Evolutionary conservation across 345 rosid genomes (phyloP).

Genomic region (Corchorus olitorius): DNA sequence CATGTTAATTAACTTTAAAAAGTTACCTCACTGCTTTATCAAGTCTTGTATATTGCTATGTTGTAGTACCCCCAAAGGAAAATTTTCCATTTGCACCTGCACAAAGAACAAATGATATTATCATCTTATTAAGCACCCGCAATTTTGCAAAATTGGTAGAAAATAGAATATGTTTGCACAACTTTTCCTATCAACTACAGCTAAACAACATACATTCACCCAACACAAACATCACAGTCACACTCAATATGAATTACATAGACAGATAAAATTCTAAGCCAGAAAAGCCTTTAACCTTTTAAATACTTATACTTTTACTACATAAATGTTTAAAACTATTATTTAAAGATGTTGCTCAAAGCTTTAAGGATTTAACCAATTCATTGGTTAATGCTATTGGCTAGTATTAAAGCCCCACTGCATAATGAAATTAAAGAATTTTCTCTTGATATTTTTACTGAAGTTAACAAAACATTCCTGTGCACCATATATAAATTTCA

Average conservation of each 20-base stretch:
- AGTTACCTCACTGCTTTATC: too few relatives aligned
- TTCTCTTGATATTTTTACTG: not conserved
- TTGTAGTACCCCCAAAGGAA: too few relatives aligned
- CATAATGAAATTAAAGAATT: not conserved
- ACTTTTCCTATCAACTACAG: too few relatives aligned
- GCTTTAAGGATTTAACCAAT: not conserved
- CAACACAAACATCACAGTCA: slow-evolving; percentile 25
- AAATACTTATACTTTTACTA: not conserved
- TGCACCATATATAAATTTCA: not conserved
- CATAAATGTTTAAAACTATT: not conserved
- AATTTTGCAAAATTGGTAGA: too few relatives aligned
- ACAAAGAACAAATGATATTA: too few relatives aligned
- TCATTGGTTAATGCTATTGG: not conserved
- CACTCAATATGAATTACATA: slow-evolving; percentile 18
- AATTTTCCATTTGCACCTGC: too few relatives aligned
- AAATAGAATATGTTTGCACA: too few relatives aligned
- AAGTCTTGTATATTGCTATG: too few relatives aligned
- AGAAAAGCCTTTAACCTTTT: not conserved
- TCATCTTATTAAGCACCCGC: too few relatives aligned
- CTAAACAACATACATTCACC: slow-evolving; percentile 15
- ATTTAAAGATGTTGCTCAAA: not conserved
- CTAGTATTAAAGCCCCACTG: not conserved
- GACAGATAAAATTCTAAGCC: not conserved
- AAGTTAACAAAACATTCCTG: not conserved
- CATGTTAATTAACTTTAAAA: too few relatives aligned